Percentiles rank a stretch among this genome's conserved stretches.
phyloP scores from a whole-genome alignment of 495 filamentous ascomycete genomes.

The Lepraria neglecta region DNA sequence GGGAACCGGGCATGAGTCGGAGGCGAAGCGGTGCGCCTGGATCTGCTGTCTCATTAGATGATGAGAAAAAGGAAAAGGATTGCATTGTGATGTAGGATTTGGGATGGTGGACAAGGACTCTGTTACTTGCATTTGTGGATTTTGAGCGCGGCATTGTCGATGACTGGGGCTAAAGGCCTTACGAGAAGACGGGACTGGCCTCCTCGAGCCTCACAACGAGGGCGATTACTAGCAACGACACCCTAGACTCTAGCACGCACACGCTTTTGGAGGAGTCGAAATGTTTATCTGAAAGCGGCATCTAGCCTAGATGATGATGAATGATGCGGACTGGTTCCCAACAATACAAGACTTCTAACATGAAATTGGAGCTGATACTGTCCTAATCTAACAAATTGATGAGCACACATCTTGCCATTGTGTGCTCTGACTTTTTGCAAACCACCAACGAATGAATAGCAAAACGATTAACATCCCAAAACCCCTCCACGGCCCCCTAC shows the following conservation, averaged over 20 bases:
- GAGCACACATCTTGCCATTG: no score
- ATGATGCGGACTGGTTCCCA: not conserved
- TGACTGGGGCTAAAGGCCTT: not conserved
- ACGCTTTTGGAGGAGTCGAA: not conserved
- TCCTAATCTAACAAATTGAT: no score
- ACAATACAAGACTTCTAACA: no score
- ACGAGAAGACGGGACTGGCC: not conserved
- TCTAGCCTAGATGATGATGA: not conserved
- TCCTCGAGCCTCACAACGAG: not conserved
- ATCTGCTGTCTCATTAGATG: constrained; percentile 15
- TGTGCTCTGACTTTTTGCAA: no score
- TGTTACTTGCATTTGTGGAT: not conserved
- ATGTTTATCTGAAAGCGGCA: not conserved
- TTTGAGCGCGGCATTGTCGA: not conserved
- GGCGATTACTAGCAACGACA: not conserved
- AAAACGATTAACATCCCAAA: no score
- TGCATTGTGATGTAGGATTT: constrained; percentile 34
- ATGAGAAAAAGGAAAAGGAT: constrained; percentile 31
- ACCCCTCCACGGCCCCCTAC: no score
- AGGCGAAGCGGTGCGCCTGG: constrained; percentile 16
- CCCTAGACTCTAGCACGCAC: not conserved
- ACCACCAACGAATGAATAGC: no score
- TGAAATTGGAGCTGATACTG: no score
- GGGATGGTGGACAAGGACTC: not conserved
- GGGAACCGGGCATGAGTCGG: constrained; percentile 20